Evolutionary conservation across 2,329 filamentous ascomycete genomes (phyloP).

Genomic region (Raffaelea albimanens): DNA sequence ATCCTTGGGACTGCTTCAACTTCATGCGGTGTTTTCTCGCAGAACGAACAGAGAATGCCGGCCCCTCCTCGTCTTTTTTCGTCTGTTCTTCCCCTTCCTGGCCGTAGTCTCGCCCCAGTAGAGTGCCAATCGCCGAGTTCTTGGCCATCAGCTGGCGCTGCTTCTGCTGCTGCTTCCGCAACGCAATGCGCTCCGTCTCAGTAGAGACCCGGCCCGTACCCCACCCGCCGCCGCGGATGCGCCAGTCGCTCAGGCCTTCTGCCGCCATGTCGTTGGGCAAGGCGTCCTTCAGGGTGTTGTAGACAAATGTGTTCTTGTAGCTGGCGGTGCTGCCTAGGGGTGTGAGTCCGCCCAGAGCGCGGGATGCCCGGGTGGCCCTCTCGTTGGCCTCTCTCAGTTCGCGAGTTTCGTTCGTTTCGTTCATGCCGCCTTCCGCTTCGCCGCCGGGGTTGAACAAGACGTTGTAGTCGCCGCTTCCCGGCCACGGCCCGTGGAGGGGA

Average conservation of each 20-base stretch:
- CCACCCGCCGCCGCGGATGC: conserved; percentile 7
- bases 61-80: too few relatives aligned
- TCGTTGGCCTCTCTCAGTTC: too few relatives aligned
- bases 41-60: too few relatives aligned
- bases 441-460: too few relatives aligned
- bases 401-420: not conserved
- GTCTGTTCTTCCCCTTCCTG: too few relatives aligned
- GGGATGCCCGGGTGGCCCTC: too few relatives aligned
- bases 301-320: conserved; percentile 24
- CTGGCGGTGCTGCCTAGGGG: not conserved
- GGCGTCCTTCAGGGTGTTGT: conserved; percentile 25
- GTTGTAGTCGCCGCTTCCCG: conserved; percentile 17
- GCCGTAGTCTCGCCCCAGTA: too few relatives aligned
- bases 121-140: not conserved
- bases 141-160: not conserved
- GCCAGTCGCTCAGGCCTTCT: conserved; percentile 35
- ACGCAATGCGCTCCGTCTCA: conserved; percentile 5
- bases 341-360: not conserved
- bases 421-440: not conserved
- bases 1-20: too few relatives aligned
- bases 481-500: conserved; percentile 33
- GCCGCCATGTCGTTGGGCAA: conserved; percentile 28
- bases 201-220: conserved; percentile 10
- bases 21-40: too few relatives aligned
- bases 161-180: not conserved